phyloP scores from a whole-genome alignment of 2,329 filamentous ascomycete species.

The Rasamsonia emersonii region DNA sequence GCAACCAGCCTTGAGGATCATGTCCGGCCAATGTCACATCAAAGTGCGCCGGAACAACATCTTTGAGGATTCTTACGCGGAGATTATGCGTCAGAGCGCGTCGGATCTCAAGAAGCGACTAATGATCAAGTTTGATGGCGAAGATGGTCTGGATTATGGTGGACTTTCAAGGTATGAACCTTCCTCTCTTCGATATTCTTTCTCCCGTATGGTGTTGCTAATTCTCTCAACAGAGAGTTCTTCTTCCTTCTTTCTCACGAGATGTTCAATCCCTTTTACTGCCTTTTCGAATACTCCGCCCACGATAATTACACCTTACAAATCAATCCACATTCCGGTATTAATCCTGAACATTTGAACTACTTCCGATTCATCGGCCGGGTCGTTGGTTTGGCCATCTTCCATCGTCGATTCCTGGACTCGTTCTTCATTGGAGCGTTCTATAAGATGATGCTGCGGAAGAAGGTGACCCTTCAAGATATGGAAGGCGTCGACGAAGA shows the following conservation, averaged over 20 bases:
- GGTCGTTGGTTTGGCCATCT: constrained; percentile 93
- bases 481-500: constrained; percentile 99
- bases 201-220: constrained; percentile 12
- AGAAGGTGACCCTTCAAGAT: constrained; percentile 81
- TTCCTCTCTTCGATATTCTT: background rate
- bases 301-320: constrained; percentile 99
- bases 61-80: constrained; percentile 97
- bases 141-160: constrained; percentile 96
- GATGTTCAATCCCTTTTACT: constrained; percentile 99
- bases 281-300: constrained; percentile 96
- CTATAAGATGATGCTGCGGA: constrained; percentile 98
- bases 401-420: constrained; percentile 94
- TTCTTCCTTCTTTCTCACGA: constrained; percentile 99
- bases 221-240: constrained; percentile 61
- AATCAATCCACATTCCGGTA: constrained; percentile 98
- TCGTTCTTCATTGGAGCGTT: constrained; percentile 98
- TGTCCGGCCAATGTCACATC: constrained; percentile 94
- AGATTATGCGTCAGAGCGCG: constrained; percentile 93
- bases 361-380: constrained; percentile 99
- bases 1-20: constrained; percentile 88
- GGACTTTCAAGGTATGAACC: constrained; percentile 66
- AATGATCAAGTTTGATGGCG: constrained; percentile 99
- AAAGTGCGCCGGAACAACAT: constrained; percentile 95
- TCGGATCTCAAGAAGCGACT: constrained; percentile 94
- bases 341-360: constrained; percentile 97